These are phyloP conservation scores for Tulasnella sp. DNA, from an alignment of 768 basidiomycete genomes.

Conservation along the genomic window DNA sequence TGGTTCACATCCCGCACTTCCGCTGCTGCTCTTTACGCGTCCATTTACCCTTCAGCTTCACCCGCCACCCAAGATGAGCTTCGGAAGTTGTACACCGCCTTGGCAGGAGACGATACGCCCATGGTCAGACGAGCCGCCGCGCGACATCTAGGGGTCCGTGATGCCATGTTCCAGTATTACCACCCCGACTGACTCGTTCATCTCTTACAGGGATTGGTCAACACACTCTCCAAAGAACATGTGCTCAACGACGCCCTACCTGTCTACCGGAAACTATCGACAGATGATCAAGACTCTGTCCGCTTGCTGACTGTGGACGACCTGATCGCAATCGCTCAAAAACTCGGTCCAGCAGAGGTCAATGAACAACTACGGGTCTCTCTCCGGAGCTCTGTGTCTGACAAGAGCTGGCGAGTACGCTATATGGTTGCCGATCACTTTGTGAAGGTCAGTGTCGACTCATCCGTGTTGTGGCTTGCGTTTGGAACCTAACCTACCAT, in stretches of 20 bases:
- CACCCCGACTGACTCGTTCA: background rate
- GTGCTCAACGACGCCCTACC: conserved; percentile 80
- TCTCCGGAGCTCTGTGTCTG: conserved; percentile 74
- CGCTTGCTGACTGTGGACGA: conserved; percentile 90
- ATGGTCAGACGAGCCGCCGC: conserved; percentile 97
- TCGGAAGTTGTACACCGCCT: conserved; percentile 65
- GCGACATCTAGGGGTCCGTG: conserved; percentile 85
- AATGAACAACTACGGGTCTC: conserved; percentile 82
- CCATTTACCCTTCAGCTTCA: conserved; percentile 74
- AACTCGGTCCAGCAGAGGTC: conserved; percentile 75
- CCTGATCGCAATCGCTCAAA: conserved; percentile 81
- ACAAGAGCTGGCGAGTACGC: conserved; percentile 97
- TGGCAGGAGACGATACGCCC: conserved; percentile 90
- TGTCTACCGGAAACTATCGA: conserved; percentile 84
- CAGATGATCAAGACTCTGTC: conserved; percentile 97
- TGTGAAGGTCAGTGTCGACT: conserved; percentile 53
- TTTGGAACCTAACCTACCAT: background rate
- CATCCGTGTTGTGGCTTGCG: background rate
- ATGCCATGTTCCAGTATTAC: background rate
- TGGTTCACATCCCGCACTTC: conserved; percentile 99
- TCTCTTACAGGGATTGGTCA: conserved; percentile 52
- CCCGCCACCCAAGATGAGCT: conserved; percentile 70
- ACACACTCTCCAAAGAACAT: conserved; percentile 64
- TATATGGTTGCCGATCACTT: conserved; percentile 99
- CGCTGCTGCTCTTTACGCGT: conserved; percentile 83